Conservation (phyloP, 371 early-diverging fungal species). For the Syncephalastrum monosporum region DNA sequence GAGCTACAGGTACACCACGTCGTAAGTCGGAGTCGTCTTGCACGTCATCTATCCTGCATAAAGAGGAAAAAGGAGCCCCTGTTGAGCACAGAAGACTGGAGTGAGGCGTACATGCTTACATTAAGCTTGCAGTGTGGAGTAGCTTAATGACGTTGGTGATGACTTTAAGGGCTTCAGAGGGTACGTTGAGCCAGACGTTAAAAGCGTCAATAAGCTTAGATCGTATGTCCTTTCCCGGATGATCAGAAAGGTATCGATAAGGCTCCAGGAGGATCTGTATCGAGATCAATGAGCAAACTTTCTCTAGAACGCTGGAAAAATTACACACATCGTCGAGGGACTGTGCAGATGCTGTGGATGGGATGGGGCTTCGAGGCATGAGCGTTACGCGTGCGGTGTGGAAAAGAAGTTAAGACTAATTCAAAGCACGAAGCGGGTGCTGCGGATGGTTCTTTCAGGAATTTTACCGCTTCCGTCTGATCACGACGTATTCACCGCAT, state of each 20-base stretch:
- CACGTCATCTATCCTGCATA: constrained; percentile 87
- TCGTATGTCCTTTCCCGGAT: constrained; percentile 93
- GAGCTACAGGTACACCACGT: constrained; percentile 93
- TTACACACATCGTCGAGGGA: too few species aligned
- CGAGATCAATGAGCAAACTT: too few species aligned
- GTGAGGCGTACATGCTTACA: constrained; percentile 52
- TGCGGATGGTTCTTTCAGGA: too few species aligned
- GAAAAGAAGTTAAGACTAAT: too few species aligned
- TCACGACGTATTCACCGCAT: too few species aligned
- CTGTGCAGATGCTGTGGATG: too few species aligned
- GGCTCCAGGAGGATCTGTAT: constrained; percentile 76
- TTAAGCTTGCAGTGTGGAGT: constrained; percentile 92
- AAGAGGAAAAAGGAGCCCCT: neutral
- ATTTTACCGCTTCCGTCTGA: too few species aligned
- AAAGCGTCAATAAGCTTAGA: constrained; percentile 89
- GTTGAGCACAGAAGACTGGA: too few species aligned
- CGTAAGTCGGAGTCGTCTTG: constrained; percentile 90
- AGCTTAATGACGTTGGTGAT: constrained; percentile 88
- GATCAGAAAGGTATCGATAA: constrained; percentile 74
- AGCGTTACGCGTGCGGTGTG: too few species aligned
- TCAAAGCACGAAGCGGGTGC: too few species aligned
- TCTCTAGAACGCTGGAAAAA: too few species aligned
- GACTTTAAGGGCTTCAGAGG: constrained; percentile 60
- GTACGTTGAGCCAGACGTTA: constrained; percentile 84
- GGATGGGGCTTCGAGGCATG: too few species aligned